Conservation (phyloP, 2,329 filamentous ascomycete genomes). For the Colletotrichum plurivorum region DNA sequence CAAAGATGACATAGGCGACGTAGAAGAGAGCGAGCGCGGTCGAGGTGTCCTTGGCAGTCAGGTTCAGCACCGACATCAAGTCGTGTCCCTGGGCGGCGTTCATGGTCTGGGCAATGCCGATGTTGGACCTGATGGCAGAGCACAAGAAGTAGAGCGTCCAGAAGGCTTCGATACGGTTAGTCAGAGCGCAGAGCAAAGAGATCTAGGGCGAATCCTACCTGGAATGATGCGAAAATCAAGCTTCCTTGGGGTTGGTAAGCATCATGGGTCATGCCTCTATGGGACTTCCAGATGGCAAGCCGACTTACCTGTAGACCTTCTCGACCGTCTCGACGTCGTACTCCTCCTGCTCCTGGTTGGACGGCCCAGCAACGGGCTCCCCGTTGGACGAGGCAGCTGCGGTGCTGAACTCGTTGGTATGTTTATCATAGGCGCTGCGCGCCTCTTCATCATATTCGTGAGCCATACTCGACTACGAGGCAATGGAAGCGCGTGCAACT, state of each 20-base stretch:
- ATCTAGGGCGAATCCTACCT: conserved; percentile 50
- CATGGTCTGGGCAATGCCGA: conserved; percentile 96
- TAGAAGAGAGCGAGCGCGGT: conserved; percentile 91
- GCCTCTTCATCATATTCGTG: conserved; percentile 46
- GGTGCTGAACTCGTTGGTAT: conserved; percentile 30
- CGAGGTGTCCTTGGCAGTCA: conserved; percentile 83
- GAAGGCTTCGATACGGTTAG: conserved; percentile 69
- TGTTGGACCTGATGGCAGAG: conserved; percentile 91
- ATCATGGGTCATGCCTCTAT: background rate
- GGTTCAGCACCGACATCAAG: conserved; percentile 77
- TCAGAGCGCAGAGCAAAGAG: background rate
- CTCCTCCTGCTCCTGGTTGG: conserved; percentile 47
- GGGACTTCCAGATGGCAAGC: background rate
- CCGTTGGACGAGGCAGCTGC: conserved; percentile 16
- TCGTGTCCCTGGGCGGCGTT: conserved; percentile 80
- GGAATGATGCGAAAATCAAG: conserved; percentile 73
- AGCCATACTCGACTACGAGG: conserved; percentile 65
- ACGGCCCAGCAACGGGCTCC: conserved; percentile 26
- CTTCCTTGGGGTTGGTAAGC: conserved; percentile 54
- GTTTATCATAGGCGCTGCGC: conserved; percentile 52
- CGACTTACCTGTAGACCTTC: conserved; percentile 62
- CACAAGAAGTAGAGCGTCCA: conserved; percentile 94
- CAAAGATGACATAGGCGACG: conserved; percentile 91
- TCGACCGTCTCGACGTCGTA: conserved; percentile 68
- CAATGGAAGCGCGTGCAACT: conserved; percentile 67